phyloP scores from a whole-genome alignment of 202 grass and related monocot genomes.

The Zizania palustris region DNA sequence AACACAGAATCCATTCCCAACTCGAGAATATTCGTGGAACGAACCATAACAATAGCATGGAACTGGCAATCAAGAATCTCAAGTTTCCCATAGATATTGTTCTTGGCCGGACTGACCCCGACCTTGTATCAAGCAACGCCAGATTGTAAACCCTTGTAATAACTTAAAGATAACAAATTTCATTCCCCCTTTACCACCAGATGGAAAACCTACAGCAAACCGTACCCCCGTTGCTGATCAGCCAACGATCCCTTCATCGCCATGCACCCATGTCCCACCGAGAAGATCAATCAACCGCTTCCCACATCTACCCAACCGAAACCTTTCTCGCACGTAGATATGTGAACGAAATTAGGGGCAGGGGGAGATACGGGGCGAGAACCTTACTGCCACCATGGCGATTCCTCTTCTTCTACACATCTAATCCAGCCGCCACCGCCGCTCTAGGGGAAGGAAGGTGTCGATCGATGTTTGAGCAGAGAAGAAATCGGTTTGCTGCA shows the following conservation, averaged over 20 bases:
- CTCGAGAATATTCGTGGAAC: background rate
- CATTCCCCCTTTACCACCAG: background rate
- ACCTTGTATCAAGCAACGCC: background rate
- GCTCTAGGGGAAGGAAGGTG: background rate
- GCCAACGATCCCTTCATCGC: background rate
- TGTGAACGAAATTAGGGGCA: background rate
- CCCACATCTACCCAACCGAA: background rate
- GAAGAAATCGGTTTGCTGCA: slow-evolving; percentile 1
- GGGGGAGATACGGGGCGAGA: background rate
- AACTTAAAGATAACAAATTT: background rate
- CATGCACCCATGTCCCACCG: background rate
- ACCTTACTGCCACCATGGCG: slow-evolving; percentile 10
- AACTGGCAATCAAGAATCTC: background rate
- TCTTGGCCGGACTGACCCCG: background rate
- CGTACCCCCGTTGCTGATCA: background rate
- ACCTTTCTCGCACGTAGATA: background rate
- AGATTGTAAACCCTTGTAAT: background rate
- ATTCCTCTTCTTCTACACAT: background rate
- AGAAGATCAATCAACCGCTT: background rate
- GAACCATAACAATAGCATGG: background rate
- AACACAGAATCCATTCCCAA: background rate
- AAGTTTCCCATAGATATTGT: too few relatives aligned
- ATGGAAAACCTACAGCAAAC: background rate
- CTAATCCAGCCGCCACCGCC: background rate
- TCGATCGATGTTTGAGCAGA: too few relatives aligned